Percentiles rank a stretch among this genome's conserved stretches.
These are phyloP conservation scores for Mycena maculata DNA, from an alignment of 768 basidiomycete species.

Conservation along the genomic window DNA sequence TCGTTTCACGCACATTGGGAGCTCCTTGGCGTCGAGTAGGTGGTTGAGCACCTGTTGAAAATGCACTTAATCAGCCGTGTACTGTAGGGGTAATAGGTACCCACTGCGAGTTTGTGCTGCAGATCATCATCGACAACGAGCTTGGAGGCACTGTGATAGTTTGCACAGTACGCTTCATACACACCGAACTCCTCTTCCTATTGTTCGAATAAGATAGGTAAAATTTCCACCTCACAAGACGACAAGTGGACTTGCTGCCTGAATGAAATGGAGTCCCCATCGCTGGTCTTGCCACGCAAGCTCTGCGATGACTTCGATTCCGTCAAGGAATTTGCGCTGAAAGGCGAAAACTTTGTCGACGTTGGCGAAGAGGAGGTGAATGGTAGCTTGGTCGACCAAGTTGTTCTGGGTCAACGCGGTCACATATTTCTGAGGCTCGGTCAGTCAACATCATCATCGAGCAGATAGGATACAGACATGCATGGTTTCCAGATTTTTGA, in stretches of 20 bases:
- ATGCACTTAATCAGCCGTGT: too few species aligned
- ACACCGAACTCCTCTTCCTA: slow-evolving; percentile 96
- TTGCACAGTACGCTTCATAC: slow-evolving; percentile 97
- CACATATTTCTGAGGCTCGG: slow-evolving; percentile 79
- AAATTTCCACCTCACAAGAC: slow-evolving; percentile 1
- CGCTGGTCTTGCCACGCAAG: slow-evolving; percentile 84
- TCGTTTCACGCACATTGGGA: slow-evolving; percentile 96
- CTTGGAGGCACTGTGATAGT: slow-evolving; percentile 89
- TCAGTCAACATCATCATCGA: slow-evolving; percentile 10
- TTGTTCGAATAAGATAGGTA: slow-evolving; percentile 52
- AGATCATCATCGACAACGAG: slow-evolving; percentile 44
- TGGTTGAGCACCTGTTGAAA: slow-evolving; percentile 77
- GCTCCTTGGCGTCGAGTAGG: slow-evolving; percentile 84
- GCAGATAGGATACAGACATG: slow-evolving; percentile 67
- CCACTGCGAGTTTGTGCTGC: too few species aligned
- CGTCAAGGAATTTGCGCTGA: slow-evolving; percentile 92
- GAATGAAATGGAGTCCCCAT: slow-evolving; percentile 85
- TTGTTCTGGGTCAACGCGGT: slow-evolving; percentile 82
- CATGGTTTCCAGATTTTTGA: slow-evolving; percentile 78
- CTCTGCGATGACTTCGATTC: slow-evolving; percentile 86
- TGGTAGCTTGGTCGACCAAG: slow-evolving; percentile 91
- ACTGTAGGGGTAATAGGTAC: too few species aligned
- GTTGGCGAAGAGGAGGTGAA: slow-evolving; percentile 74
- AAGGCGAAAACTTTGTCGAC: slow-evolving; percentile 95
- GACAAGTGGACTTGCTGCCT: too few species aligned